Percentiles rank a stretch among this genome's conserved stretches.
phyloP scores from a whole-genome alignment of 1,284 basidiomycete genomes.

The Ustanciosporium gigantosporum region DNA sequence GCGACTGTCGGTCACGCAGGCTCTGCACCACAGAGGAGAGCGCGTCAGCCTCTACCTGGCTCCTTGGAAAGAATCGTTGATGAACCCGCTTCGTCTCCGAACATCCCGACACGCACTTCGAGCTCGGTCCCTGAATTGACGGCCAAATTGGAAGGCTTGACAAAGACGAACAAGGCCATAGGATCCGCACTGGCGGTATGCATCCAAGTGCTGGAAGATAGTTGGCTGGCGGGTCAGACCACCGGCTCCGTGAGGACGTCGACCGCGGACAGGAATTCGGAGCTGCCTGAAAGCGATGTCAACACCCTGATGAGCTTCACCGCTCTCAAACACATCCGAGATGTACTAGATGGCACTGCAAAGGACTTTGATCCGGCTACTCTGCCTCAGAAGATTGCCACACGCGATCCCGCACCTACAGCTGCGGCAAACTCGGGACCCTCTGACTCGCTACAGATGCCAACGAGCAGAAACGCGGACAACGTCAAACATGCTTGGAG shows the following conservation, averaged over 20 bases:
- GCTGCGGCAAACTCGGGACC: neutral
- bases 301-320: slow-evolving; percentile 45
- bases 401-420: neutral
- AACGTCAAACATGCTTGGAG: too few species aligned
- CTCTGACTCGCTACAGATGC: neutral
- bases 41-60: neutral
- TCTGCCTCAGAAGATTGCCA: slow-evolving; percentile 4
- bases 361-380: slow-evolving; percentile 44
- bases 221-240: slow-evolving; percentile 13
- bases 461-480: neutral
- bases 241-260: neutral
- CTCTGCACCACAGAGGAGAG: neutral
- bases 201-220: slow-evolving; percentile 33
- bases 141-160: slow-evolving; percentile 16
- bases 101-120: neutral
- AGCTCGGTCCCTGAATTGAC: slow-evolving; percentile 4
- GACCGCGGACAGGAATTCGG: too few species aligned
- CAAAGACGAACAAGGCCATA: slow-evolving; percentile 32
- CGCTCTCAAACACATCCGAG: slow-evolving; percentile 50
- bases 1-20: slow-evolving; percentile 16
- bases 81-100: neutral
- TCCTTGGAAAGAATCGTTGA: neutral
- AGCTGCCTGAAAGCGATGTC: slow-evolving; percentile 15
- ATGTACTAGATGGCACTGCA: slow-evolving; percentile 42
- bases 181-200: slow-evolving; percentile 32